These are phyloP conservation scores for Pseudopithomyces chartarum DNA, from an alignment of 2,329 filamentous ascomycete species.

Conservation along the genomic window DNA sequence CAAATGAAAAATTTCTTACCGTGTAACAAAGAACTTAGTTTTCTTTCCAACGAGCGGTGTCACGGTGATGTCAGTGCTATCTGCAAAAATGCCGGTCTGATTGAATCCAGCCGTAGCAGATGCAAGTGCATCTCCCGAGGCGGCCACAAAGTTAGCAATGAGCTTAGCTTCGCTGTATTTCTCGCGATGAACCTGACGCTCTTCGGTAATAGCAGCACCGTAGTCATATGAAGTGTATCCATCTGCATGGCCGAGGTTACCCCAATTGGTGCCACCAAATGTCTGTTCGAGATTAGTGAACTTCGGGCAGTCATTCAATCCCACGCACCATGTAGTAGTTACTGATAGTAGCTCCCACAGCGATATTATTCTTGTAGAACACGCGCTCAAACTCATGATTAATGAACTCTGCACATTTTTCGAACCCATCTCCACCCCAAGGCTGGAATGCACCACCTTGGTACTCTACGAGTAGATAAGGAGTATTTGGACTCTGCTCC, in stretches of 20 bases:
- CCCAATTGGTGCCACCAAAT: conserved; percentile 83
- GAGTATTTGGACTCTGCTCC: conserved; percentile 65
- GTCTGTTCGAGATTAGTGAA: conserved; percentile 41
- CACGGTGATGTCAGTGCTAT: conserved; percentile 55
- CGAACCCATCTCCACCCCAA: conserved; percentile 73
- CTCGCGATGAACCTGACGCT: conserved; percentile 68
- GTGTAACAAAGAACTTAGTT: conserved; percentile 66
- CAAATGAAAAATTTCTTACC: conserved; percentile 29
- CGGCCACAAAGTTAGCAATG: conserved; percentile 72
- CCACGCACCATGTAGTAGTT: conserved; percentile 69
- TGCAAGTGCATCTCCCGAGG: conserved; percentile 67
- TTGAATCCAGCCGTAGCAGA: conserved; percentile 45
- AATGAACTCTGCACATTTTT: conserved; percentile 65
- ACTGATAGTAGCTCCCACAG: conserved; percentile 67
- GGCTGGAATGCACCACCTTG: conserved; percentile 73
- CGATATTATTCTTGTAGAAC: conserved; percentile 76
- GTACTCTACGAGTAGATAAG: conserved; percentile 65
- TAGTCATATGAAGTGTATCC: conserved; percentile 62
- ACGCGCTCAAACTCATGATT: conserved; percentile 75
- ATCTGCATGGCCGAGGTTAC: conserved; percentile 71
- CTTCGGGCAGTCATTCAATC: background rate
- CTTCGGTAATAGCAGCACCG: conserved; percentile 68
- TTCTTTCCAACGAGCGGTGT: conserved; percentile 62
- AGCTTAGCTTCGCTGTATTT: conserved; percentile 81
- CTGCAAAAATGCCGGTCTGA: conserved; percentile 22